phyloP scores from a whole-genome alignment of 2,329 filamentous ascomycete species.

The Phaeosphaeriaceae sp. region DNA sequence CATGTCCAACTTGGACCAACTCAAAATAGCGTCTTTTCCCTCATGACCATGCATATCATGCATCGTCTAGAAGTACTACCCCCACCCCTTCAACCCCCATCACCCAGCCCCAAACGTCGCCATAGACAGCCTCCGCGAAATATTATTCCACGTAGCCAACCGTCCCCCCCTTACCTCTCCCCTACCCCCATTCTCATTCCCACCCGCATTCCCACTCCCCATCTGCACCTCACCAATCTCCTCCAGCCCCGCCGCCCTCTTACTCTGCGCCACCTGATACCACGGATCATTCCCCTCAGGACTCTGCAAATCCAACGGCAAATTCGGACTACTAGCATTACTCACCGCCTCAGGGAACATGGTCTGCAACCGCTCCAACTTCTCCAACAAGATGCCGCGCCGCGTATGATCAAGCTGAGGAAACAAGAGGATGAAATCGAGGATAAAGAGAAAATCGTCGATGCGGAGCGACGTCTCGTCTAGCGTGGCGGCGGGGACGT shows the following conservation, averaged over 20 bases:
- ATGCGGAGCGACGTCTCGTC: slow-evolving; percentile 57
- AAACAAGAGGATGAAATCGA: slow-evolving; percentile 59
- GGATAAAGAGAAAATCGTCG: slow-evolving; percentile 61
- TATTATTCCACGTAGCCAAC: slow-evolving; percentile 42
- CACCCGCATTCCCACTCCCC: neutral
- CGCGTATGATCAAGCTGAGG: slow-evolving; percentile 56
- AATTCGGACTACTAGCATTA: slow-evolving; percentile 38
- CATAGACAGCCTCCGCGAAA: slow-evolving; percentile 39
- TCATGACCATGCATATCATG: no score
- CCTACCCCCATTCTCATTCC: no score
- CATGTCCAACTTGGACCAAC: no score
- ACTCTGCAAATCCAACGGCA: slow-evolving; percentile 37
- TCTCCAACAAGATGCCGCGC: slow-evolving; percentile 53
- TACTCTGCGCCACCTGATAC: slow-evolving; percentile 43
- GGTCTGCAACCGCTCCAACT: slow-evolving; percentile 47
- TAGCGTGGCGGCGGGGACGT: slow-evolving; percentile 55
- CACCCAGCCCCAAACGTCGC: slow-evolving; percentile 11
- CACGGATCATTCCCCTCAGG: slow-evolving; percentile 40
- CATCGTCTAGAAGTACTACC: no score
- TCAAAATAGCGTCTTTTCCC: no score
- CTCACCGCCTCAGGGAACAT: slow-evolving; percentile 46
- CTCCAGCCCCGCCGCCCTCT: slow-evolving; percentile 36
- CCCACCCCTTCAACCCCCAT: neutral
- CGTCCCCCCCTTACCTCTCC: slow-evolving; percentile 22
- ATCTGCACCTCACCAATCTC: slow-evolving; percentile 21